These are phyloP conservation scores for Chytriomyces confervae DNA, from an alignment of 192 early-diverging fungal genomes.

Conservation along the genomic window DNA sequence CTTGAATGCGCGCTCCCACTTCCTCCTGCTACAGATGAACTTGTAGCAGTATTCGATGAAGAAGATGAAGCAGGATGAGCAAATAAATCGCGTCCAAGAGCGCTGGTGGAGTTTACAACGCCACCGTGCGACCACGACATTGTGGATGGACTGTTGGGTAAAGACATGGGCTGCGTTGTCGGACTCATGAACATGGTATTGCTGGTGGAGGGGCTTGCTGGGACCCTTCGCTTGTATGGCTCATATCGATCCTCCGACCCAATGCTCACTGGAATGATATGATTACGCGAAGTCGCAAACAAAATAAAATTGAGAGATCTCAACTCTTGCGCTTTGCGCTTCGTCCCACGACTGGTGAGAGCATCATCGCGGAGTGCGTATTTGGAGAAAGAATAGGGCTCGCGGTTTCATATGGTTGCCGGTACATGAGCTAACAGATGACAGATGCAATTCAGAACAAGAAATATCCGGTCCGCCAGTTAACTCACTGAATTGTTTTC, in stretches of 20 bases:
- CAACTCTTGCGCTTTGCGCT: constrained; percentile 45
- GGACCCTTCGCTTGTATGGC: constrained; percentile 42
- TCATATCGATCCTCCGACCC: constrained; percentile 45
- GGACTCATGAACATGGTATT: constrained; percentile 16
- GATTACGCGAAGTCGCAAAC: neutral
- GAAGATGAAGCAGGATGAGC: neutral
- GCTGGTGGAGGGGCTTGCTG: neutral
- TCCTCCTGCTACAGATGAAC: neutral
- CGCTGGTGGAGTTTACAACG: neutral
- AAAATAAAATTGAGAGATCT: constrained; percentile 2
- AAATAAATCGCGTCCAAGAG: neutral
- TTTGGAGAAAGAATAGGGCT: constrained; percentile 46
- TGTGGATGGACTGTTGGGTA: neutral
- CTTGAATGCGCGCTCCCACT: no score
- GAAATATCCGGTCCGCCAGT: no score
- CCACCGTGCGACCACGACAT: neutral
- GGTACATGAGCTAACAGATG: constrained; percentile 4
- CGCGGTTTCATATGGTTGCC: constrained; percentile 29
- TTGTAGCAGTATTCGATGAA: neutral
- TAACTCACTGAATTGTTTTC: constrained; percentile 37
- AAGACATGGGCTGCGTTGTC: constrained; percentile 1
- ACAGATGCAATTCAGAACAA: no score
- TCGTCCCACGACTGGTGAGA: constrained; percentile 23
- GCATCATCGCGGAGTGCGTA: constrained; percentile 31
- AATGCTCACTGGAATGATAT: constrained; percentile 29